These are phyloP conservation scores for Hymenochaete sp. DNA, from an alignment of 1,284 basidiomycete species.

Conservation along the genomic window DNA sequence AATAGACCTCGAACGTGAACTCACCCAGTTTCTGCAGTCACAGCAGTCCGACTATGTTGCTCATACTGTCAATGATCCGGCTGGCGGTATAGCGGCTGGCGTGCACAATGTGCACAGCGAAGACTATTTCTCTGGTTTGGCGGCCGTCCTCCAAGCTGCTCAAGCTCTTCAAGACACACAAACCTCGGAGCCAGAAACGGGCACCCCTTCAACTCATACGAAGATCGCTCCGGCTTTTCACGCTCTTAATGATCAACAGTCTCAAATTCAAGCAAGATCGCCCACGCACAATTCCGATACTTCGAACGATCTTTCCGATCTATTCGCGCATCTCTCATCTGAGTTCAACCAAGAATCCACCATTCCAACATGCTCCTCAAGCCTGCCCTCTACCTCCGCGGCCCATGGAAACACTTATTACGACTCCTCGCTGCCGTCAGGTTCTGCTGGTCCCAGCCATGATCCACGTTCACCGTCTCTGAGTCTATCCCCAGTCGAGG, in stretches of 20 bases:
- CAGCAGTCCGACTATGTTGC: neutral
- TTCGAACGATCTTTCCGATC: conserved; percentile 11
- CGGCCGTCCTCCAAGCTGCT: conserved; percentile 66
- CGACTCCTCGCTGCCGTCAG: neutral
- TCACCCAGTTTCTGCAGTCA: neutral
- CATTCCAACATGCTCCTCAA: neutral
- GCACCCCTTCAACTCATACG: conserved; percentile 29
- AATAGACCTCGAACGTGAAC: neutral
- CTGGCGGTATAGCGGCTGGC: neutral
- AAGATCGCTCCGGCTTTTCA: conserved; percentile 67
- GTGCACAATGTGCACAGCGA: neutral
- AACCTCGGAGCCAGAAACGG: conserved; percentile 33
- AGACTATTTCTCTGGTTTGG: conserved; percentile 36
- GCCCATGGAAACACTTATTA: neutral
- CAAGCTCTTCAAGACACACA: conserved; percentile 46
- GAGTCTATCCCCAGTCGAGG: neutral
- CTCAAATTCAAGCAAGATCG: too few relatives aligned
- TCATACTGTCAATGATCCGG: neutral
- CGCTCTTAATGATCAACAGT: conserved; percentile 61
- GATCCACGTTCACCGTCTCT: neutral
- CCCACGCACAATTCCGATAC: too few relatives aligned
- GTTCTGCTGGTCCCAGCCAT: neutral
- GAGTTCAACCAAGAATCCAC: conserved; percentile 12
- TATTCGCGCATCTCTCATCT: conserved; percentile 14
- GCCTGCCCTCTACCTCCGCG: neutral